Evolutionary conservation across 2,329 filamentous ascomycete genomes (phyloP).

Genomic region (Sarocladium brachiariae): DNA sequence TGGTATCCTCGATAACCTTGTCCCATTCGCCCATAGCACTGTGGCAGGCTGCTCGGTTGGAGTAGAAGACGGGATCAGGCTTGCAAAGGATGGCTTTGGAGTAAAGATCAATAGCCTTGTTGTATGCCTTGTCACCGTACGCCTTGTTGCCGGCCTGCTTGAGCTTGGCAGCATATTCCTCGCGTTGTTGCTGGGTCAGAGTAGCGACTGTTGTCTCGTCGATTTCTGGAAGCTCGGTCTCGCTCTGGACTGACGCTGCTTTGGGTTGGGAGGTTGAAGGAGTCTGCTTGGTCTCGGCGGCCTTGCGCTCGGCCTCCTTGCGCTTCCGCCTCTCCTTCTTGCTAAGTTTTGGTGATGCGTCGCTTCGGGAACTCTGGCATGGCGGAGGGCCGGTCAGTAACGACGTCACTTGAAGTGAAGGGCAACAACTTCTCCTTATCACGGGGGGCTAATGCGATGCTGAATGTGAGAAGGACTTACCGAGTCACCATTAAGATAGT

Average conservation of each 20-base stretch:
- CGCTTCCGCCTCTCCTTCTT: slow-evolving; percentile 88
- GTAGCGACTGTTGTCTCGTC: slow-evolving; percentile 48
- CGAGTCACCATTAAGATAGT: slow-evolving; percentile 67
- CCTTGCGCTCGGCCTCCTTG: slow-evolving; percentile 67
- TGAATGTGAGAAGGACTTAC: slow-evolving; percentile 30
- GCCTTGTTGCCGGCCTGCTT: slow-evolving; percentile 96
- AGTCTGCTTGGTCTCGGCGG: slow-evolving; percentile 31
- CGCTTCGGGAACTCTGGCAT: slow-evolving; percentile 36
- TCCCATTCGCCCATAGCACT: slow-evolving; percentile 91
- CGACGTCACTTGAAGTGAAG: background rate
- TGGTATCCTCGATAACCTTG: slow-evolving; percentile 94
- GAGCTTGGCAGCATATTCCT: slow-evolving; percentile 81
- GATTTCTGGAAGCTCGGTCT: slow-evolving; percentile 64
- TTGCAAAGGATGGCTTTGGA: slow-evolving; percentile 95
- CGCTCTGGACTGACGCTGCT: slow-evolving; percentile 45
- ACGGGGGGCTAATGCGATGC: background rate
- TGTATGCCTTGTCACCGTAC: slow-evolving; percentile 90
- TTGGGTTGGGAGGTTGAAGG: slow-evolving; percentile 36
- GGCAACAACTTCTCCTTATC: background rate
- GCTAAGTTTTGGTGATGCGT: slow-evolving; percentile 61
- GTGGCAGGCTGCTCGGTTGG: slow-evolving; percentile 95
- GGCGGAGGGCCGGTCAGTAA: slow-evolving; percentile 6
- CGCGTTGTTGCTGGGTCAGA: slow-evolving; percentile 60
- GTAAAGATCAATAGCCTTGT: slow-evolving; percentile 89
- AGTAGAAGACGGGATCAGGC: slow-evolving; percentile 96